These are phyloP conservation scores for Termitomyces sp. DNA, from an alignment of 1,284 basidiomycete genomes.

Conservation along the genomic window DNA sequence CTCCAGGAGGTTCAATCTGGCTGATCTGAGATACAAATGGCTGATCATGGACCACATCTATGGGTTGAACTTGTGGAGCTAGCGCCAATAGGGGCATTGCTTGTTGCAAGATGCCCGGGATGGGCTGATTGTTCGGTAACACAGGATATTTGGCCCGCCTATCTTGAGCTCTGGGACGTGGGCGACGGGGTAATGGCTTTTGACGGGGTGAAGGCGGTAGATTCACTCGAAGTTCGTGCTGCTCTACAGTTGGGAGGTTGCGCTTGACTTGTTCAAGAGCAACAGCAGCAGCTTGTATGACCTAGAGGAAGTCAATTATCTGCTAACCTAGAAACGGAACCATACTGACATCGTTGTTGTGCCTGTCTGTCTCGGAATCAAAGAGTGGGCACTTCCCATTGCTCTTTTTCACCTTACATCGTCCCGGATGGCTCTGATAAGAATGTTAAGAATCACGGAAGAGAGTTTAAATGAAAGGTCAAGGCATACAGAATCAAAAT, in stretches of 20 bases:
- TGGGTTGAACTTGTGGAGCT: background rate
- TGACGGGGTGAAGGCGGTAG: conserved; percentile 31
- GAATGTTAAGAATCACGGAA: background rate
- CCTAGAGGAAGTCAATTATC: conserved; percentile 34
- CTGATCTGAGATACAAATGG: background rate
- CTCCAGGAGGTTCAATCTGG: background rate
- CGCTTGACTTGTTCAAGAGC: conserved; percentile 54
- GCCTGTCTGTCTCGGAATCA: conserved; percentile 61
- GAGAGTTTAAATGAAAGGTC: background rate
- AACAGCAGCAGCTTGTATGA: conserved; percentile 61
- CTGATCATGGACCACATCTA: background rate
- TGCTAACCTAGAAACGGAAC: background rate
- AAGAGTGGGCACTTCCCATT: conserved; percentile 58
- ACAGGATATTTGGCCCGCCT: background rate
- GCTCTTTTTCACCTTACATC: conserved; percentile 14
- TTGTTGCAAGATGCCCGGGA: background rate
- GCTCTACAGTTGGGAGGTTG: conserved; percentile 50
- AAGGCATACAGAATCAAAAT: conserved; percentile 57
- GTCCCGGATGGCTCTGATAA: background rate
- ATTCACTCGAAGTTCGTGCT: conserved; percentile 51
- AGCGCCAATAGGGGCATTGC: background rate
- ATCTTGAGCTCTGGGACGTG: background rate
- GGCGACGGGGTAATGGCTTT: background rate
- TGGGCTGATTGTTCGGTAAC: background rate
- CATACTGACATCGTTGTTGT: conserved; percentile 56